Percentiles rank a stretch among this genome's conserved stretches.
Conservation (phyloP, 2,329 filamentous ascomycete genomes). For the Pseudonectria foliicola region DNA sequence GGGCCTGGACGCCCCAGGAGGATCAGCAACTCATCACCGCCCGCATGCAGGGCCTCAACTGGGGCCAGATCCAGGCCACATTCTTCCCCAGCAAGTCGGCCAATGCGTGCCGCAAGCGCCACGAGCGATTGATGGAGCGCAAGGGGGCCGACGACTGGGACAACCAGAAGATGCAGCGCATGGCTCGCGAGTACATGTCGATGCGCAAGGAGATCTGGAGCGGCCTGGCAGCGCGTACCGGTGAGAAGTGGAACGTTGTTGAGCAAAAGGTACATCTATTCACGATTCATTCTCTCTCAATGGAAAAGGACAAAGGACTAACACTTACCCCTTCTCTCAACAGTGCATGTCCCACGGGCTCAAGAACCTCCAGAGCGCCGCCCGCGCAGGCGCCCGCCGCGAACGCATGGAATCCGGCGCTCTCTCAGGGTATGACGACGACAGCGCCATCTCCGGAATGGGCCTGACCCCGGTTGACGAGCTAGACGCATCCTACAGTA, state of each 20-base stretch:
- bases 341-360: constrained; percentile 80
- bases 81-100: constrained; percentile 72
- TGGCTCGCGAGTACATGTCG: constrained; percentile 73
- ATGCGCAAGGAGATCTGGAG: constrained; percentile 78
- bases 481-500: constrained; percentile 50
- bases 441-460: constrained; percentile 62
- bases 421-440: constrained; percentile 53
- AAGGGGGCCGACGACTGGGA: constrained; percentile 73
- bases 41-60: constrained; percentile 70
- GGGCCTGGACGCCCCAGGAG: constrained; percentile 66
- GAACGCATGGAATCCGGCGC: constrained; percentile 47
- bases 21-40: constrained; percentile 67
- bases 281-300: background rate
- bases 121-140: constrained; percentile 76
- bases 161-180: constrained; percentile 61
- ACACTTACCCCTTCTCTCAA: background rate
- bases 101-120: constrained; percentile 84
- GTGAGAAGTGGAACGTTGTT: constrained; percentile 76
- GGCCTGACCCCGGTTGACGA: constrained; percentile 53
- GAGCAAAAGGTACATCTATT: constrained; percentile 48
- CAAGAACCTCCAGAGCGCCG: constrained; percentile 68
- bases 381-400: constrained; percentile 58
- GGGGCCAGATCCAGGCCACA: constrained; percentile 69
- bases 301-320: background rate
- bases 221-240: constrained; percentile 60